Conservation (phyloP, 2,329 filamentous ascomycete species). For the Colletotrichum ledebouriae region DNA sequence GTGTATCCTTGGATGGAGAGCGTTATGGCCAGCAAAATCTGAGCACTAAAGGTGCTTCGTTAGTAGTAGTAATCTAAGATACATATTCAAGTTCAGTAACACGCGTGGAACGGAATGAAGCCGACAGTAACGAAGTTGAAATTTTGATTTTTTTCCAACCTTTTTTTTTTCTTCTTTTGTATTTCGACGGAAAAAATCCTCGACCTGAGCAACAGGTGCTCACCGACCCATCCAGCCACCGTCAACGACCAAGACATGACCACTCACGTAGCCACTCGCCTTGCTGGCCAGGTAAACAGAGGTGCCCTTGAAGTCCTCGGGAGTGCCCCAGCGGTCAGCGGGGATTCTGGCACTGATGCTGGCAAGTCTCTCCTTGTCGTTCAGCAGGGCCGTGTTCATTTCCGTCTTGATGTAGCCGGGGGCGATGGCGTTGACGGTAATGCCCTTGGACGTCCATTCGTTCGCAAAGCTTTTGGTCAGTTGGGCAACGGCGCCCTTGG, state of each 20-base stretch:
- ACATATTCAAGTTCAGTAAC: too few relatives aligned
- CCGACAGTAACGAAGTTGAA: too few relatives aligned
- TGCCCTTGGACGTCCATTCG: constrained; percentile 84
- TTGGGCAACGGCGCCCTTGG: constrained; percentile 88
- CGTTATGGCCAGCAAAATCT: constrained; percentile 57
- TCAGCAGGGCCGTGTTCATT: constrained; percentile 88
- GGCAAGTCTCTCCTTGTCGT: constrained; percentile 75
- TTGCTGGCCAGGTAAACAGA: constrained; percentile 82
- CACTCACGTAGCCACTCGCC: constrained; percentile 85
- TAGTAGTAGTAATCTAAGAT: not conserved
- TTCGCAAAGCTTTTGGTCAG: constrained; percentile 88
- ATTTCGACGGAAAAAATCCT: not conserved
- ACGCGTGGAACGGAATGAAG: not conserved
- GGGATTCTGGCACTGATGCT: constrained; percentile 87
- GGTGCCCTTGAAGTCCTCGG: constrained; percentile 90
- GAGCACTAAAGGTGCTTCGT: not conserved
- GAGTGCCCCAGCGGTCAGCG: constrained; percentile 83
- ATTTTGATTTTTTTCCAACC: not conserved
- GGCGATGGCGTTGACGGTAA: constrained; percentile 90
- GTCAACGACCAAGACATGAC: constrained; percentile 86
- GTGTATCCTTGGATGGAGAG: constrained; percentile 74
- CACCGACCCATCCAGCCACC: constrained; percentile 94
- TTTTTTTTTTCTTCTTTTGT: not conserved
- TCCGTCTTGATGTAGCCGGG: constrained; percentile 94
- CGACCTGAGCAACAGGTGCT: not conserved